Percentiles rank a stretch among this genome's conserved stretches.
Evolutionary conservation across 73 alveolate genomes (phyloP).

Genomic region (Stentor coeruleus): DNA sequence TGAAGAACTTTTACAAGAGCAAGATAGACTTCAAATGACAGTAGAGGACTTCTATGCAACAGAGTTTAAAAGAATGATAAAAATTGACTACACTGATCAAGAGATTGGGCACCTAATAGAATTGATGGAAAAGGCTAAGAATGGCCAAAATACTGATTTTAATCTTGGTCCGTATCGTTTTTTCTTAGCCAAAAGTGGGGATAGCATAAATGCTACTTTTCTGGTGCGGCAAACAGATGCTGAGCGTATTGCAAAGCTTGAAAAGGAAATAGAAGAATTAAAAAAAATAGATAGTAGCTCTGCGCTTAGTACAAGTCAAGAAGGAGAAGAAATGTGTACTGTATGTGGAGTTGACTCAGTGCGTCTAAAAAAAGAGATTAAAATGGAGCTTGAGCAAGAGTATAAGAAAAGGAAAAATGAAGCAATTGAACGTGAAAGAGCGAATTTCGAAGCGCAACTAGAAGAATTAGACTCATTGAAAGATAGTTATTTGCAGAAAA

Average conservation of each 20-base stretch:
- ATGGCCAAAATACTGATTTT: neutral
- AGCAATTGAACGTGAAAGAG: neutral
- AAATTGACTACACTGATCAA: neutral
- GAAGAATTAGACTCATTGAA: neutral
- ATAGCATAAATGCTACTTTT: neutral
- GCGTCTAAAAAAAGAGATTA: neutral
- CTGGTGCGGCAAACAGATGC: neutral
- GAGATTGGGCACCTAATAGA: neutral
- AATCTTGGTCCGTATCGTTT: neutral
- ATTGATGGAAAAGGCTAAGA: too few species aligned
- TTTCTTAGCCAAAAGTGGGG: neutral
- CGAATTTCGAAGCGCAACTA: neutral
- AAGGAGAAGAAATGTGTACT: neutral
- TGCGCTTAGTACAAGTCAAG: neutral
- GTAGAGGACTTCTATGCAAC: neutral
- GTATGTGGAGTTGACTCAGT: neutral
- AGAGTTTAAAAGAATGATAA: neutral
- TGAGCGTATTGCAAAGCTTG: neutral
- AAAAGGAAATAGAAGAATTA: neutral
- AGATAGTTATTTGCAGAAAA: too few species aligned
- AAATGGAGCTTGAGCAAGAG: neutral
- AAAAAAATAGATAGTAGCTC: neutral
- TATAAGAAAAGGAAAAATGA: neutral
- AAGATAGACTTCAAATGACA: neutral
- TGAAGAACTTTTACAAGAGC: neutral